phyloP scores from a whole-genome alignment of 164 flowering plant genomes.

The Sextonia rubra region DNA sequence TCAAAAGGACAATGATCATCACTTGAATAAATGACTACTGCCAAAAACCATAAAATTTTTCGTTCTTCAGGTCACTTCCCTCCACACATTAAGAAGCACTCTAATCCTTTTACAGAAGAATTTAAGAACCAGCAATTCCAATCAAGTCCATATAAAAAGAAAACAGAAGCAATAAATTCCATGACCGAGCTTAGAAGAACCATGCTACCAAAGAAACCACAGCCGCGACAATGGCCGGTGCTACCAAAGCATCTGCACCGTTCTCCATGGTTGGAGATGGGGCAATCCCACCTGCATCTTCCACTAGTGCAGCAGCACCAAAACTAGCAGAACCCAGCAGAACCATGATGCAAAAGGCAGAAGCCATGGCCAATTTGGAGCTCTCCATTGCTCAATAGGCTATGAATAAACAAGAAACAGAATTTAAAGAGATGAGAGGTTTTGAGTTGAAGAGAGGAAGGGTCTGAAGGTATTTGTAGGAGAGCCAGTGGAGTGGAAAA shows the following conservation, averaged over 20 bases:
- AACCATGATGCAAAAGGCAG: slow-evolving; percentile 19
- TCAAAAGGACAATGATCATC: background rate
- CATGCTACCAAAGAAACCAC: slow-evolving; percentile 25
- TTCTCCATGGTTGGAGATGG: slow-evolving; percentile 32
- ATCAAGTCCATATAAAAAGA: background rate
- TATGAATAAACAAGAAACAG: background rate
- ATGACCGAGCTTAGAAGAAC: slow-evolving; percentile 19
- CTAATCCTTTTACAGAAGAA: background rate
- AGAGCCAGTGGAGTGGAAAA: background rate
- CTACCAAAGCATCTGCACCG: slow-evolving; percentile 14
- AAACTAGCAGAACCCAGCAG: slow-evolving; percentile 12
- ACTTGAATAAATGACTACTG: background rate
- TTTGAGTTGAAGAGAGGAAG: slow-evolving; percentile 8
- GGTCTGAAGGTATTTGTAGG: slow-evolving; percentile 13
- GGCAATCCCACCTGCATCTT: slow-evolving; percentile 23
- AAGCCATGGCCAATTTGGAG: slow-evolving; percentile 13
- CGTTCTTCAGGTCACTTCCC: background rate
- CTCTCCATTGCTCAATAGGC: slow-evolving; percentile 16
- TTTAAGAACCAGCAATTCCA: background rate
- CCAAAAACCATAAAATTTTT: slow-evolving; percentile 5
- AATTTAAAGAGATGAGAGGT: background rate
- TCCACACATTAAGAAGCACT: background rate
- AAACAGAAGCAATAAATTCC: background rate
- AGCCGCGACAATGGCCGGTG: slow-evolving; percentile 25
- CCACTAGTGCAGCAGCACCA: background rate